These are phyloP conservation scores for Epichloe gansuensis DNA, from an alignment of 2,329 filamentous ascomycete genomes.

Conservation along the genomic window DNA sequence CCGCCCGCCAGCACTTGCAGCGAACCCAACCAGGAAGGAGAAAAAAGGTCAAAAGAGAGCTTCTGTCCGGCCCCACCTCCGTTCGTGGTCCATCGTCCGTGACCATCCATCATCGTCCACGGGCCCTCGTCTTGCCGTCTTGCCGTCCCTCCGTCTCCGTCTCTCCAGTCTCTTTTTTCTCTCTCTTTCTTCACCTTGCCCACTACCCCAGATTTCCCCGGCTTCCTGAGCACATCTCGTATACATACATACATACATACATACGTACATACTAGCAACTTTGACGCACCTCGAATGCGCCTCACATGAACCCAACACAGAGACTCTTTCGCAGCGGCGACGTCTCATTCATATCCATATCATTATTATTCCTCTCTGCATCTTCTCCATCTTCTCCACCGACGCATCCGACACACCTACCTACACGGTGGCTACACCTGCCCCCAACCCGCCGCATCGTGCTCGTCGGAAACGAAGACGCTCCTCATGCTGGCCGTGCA, in stretches of 20 bases:
- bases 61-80: background rate
- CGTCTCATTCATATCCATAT: background rate
- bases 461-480: conserved; percentile 19
- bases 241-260: no score
- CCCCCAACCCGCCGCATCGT: background rate
- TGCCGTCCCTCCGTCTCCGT: background rate
- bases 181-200: conserved; percentile 6
- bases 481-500: conserved; percentile 44
- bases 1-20: background rate
- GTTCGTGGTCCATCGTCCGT: background rate
- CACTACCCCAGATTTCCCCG: conserved; percentile 12
- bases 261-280: no score
- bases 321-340: background rate
- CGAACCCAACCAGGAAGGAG: background rate
- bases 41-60: background rate
- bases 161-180: conserved; percentile 6
- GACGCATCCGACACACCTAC: background rate
- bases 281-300: no score
- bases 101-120: background rate
- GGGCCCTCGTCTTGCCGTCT: background rate
- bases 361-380: background rate
- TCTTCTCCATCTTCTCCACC: background rate
- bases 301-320: background rate
- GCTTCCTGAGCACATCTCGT: background rate
- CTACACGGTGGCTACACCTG: background rate